Percentiles rank a stretch among this genome's conserved stretches.
These are phyloP conservation scores for Phialocephala sp. DNA, from an alignment of 2,329 filamentous ascomycete species.

Conservation along the genomic window DNA sequence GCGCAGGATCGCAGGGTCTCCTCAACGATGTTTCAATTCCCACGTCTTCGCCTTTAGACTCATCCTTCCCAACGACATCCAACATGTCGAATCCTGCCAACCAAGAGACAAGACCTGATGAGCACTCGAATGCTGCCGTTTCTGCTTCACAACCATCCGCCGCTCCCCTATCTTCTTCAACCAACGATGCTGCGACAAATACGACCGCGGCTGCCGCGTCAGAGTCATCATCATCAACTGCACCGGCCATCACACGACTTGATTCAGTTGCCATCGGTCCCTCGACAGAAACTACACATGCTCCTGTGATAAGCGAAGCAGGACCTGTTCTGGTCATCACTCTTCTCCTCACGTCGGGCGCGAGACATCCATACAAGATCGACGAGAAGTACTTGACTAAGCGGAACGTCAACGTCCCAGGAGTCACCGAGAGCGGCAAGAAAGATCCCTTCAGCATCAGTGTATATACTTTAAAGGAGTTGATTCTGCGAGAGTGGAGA, in stretches of 20 bases:
- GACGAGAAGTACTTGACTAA: slow-evolving; percentile 85
- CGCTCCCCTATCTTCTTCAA: slow-evolving; percentile 21
- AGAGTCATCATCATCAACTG: slow-evolving; percentile 11
- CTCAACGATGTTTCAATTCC: slow-evolving; percentile 38
- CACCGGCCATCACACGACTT: slow-evolving; percentile 28
- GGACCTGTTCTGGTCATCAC: slow-evolving; percentile 72
- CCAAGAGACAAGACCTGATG: slow-evolving; percentile 9
- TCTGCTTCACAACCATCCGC: slow-evolving; percentile 14
- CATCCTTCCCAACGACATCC: slow-evolving; percentile 24
- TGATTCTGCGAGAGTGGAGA: slow-evolving; percentile 92
- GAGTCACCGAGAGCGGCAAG: slow-evolving; percentile 61
- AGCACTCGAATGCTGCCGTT: slow-evolving; percentile 14
- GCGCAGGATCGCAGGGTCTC: slow-evolving; percentile 34
- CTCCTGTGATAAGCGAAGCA: slow-evolving; percentile 41
- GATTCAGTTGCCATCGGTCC: slow-evolving; percentile 39
- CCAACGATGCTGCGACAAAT: slow-evolving; percentile 17
- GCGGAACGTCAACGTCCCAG: slow-evolving; percentile 77
- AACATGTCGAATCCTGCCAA: slow-evolving; percentile 19
- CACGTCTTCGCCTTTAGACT: slow-evolving; percentile 30
- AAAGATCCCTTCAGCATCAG: slow-evolving; percentile 88
- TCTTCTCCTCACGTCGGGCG: slow-evolving; percentile 80
- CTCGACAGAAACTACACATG: slow-evolving; percentile 27
- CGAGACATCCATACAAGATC: slow-evolving; percentile 87
- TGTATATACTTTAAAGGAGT: slow-evolving; percentile 90
- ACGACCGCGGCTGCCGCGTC: slow-evolving; percentile 19